A percentile compares a stretch with the other conserved stretches of the same genome.
Conservation (phyloP, 306 rosid genomes). For the Cotoneaster glaucophyllus region DNA sequence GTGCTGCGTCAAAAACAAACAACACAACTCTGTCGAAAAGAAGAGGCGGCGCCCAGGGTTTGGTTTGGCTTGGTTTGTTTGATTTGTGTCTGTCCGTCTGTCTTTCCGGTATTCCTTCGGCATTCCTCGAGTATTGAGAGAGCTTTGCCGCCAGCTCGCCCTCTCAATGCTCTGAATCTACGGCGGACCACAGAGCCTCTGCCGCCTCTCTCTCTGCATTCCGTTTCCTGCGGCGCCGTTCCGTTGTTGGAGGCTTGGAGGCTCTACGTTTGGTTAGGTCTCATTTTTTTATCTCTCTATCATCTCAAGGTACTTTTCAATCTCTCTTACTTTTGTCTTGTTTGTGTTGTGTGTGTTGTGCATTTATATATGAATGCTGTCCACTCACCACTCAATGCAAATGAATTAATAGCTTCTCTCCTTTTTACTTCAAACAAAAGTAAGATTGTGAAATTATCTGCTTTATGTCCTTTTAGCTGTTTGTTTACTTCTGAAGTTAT, state of each 20-base stretch:
- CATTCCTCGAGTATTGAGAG: neutral
- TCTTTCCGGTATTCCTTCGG: neutral
- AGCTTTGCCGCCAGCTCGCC: neutral
- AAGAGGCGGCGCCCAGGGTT: slow-evolving; percentile 33
- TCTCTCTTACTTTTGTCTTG: neutral
- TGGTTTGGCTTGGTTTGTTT: neutral
- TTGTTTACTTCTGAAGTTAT: neutral
- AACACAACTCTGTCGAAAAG: neutral
- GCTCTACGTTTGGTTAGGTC: neutral
- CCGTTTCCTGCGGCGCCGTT: neutral
- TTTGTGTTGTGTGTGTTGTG: neutral
- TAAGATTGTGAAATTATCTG: neutral
- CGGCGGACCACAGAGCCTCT: neutral
- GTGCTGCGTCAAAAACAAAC: neutral
- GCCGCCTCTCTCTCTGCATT: neutral
- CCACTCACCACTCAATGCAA: neutral
- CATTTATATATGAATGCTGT: neutral
- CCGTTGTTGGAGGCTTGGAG: neutral
- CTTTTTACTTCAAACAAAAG: neutral
- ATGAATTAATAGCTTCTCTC: neutral
- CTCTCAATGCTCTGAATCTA: neutral
- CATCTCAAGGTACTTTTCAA: slow-evolving; percentile 19
- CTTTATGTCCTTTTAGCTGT: neutral
- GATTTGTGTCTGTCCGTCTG: neutral
- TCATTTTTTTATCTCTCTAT: neutral